Evolutionary conservation across 371 early-diverging fungal species (phyloP), one percentile per base, ranked within the genome.

Genomic region (Rhizomucor pusillus): DNA sequence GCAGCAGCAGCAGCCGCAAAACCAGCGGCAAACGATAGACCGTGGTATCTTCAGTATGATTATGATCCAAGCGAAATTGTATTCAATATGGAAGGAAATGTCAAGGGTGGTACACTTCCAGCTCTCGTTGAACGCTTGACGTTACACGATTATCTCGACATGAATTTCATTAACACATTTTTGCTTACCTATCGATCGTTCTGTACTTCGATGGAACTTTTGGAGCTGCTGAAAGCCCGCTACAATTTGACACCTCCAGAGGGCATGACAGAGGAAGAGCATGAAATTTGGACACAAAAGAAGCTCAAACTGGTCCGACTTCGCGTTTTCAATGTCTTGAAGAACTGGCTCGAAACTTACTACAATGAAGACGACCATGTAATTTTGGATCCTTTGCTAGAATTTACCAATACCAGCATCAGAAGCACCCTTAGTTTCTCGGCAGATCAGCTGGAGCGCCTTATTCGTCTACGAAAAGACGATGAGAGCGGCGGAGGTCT

Each of bases 141-240:
- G 0, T 63, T 89, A 10, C 95, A 95, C 54, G 91, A 93, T 54
- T 71, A 65, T 25, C 62, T 75, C 1, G 95, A 97, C 53, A 73
- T 87, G 52, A 81, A 83, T 44, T 95, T 90, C 69, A 84, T 84
- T 47, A 80, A 75, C 34, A 88, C 90, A 0, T 95, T 97, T 66
- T 63, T 97, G 65, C 77, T 97, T 51, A 93, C 93, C 5, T 95
- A 93, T 69, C 90, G 90, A 20, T 87, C 89, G 10, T 96, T 95
- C 65, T 81, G 85, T n/a, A 84, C 89, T 1, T 81, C 94, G 0
- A 69, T 73, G 16, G 84, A 92, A 52, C 65, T 97, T 3, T 67
- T 96, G 29, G 66, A 78, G 20, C 50, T 81, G 18, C 66, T 97
- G 44, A 78, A 87, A 56, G 66, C 67, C 3, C 86, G 96, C 51